Base-by-base conservation (phyloP, 192 early-diverging fungal species). In the Spinellus fusiger region DNA sequence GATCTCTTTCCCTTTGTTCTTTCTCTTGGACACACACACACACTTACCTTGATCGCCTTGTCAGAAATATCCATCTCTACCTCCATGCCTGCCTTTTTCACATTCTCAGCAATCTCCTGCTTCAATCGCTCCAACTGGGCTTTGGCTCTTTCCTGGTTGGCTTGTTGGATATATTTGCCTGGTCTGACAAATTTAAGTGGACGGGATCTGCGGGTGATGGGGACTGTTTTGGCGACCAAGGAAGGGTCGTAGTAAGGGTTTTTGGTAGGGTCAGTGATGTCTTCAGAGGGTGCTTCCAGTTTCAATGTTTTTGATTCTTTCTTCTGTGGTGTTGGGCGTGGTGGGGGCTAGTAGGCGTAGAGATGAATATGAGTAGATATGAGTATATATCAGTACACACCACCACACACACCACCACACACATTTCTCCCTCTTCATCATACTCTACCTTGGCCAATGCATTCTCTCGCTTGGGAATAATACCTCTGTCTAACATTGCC, bases 241-340 rank as follows among this genome's bases (percentile, higher is more conserved):
- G 77, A 75, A 4, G 92, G 81, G 66, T 96, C 91, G 73, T 78
- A 92, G 66, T 96, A 96, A 13, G 94, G 93, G 54, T 95, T 95
- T 69, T 95, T 91, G 5, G 77, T 69, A 0, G 89, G 79, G 59
- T 93, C 88, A 7, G 66, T 62, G 10, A 82, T 79, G 31, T 77
- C 82, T 54, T 66, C 72, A 23, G 54, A 59, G 68, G 61, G 40
- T 64, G 78, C 59, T 18, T 82, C 76, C 0, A 83, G 63, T 56
- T 83, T 81, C 54, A 83, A 59, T 61, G 76, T 74, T 65, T 82
- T 73, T 18, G 74, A 49, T 59, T 68, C 60, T 65, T 82, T 73
- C 63, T 79, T 60, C 34, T 68, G 47, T 54, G 73, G 68, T 37
- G 74, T 55, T 4, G 74, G 62, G 23, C 62, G 33, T 8, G 69